phyloP scores from a whole-genome alignment of 148 eudicot genomes.

The Fallopia convolvulus region DNA sequence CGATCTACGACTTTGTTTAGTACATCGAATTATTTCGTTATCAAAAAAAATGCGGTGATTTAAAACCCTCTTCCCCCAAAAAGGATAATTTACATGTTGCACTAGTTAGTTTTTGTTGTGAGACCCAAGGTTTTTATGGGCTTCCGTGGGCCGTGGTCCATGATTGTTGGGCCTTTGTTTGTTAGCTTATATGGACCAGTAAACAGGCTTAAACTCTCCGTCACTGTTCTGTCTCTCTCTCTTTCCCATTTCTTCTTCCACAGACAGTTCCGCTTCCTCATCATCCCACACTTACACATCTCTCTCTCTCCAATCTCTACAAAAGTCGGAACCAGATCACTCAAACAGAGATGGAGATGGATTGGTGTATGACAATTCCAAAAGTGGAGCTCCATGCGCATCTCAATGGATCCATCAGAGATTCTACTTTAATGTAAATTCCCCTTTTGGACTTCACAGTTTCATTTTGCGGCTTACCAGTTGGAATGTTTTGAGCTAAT shows the following conservation, averaged over 20 bases:
- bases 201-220: not conserved
- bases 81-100: no score
- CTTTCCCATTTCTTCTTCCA: not conserved
- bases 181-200: not conserved
- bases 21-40: no score
- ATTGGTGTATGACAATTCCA: conserved; percentile 61
- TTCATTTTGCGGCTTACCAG: not conserved
- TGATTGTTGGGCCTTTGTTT: not conserved
- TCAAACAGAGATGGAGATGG: conserved; percentile 29
- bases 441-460: conserved; percentile 10
- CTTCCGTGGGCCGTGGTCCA: not conserved
- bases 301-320: not conserved
- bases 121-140: not conserved
- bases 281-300: not conserved
- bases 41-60: no score
- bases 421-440: conserved; percentile 69
- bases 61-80: no score
- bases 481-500: not conserved
- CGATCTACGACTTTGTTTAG: no score
- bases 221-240: not conserved
- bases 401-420: conserved; percentile 84
- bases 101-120: not conserved
- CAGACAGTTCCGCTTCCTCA: not conserved
- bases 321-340: not conserved
- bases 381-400: conserved; percentile 95